Conservation (phyloP, 495 filamentous ascomycete species). For the Aspergillus leporis region DNA sequence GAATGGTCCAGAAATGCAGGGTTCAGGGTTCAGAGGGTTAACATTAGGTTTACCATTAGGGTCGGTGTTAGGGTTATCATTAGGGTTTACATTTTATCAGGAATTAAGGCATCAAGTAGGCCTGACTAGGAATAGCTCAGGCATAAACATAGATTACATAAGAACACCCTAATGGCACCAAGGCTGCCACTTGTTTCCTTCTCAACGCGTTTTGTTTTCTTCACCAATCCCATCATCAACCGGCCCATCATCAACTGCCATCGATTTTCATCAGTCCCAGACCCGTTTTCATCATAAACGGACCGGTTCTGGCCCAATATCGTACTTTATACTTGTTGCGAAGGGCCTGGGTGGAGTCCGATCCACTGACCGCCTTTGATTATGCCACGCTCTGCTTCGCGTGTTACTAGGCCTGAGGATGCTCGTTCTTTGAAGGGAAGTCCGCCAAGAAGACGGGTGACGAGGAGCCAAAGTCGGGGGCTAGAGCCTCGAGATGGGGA, state of each 20-base stretch:
- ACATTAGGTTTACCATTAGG: not conserved
- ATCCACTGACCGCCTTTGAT: conserved; percentile 9
- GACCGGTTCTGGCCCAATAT: not conserved
- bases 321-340: not conserved
- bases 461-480: conserved; percentile 30
- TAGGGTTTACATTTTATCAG: not conserved
- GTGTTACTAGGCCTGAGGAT: not conserved
- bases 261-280: not conserved
- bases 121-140: no score
- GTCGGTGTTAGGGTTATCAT: not conserved
- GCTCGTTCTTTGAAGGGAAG: not conserved
- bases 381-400: conserved; percentile 1
- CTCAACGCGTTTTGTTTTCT: not conserved
- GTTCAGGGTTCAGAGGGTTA: not conserved
- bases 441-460: conserved; percentile 18
- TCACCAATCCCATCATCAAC: not conserved
- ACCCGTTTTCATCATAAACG: not conserved
- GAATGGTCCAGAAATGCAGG: no score
- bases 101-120: not conserved
- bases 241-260: not conserved
- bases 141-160: not conserved
- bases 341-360: not conserved
- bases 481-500: conserved; percentile 2
- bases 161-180: conserved; percentile 1
- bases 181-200: not conserved